phyloP scores from a whole-genome alignment of 73 alveolate genomes.

The Vitrella brassicaformis region DNA sequence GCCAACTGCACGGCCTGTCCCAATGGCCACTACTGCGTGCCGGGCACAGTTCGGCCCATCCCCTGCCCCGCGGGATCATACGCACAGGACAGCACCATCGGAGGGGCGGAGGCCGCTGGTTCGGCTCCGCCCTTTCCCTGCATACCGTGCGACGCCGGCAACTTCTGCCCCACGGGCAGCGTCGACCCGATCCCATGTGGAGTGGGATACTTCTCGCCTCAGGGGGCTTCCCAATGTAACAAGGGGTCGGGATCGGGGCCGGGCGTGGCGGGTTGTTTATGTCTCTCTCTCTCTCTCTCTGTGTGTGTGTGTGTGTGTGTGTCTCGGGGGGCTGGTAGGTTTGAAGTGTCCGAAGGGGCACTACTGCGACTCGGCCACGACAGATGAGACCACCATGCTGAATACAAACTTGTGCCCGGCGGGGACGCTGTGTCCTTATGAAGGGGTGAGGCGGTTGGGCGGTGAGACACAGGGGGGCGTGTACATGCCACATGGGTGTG shows the following conservation, averaged over 20 bases:
- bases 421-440: neutral
- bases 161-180: slow-evolving; percentile 42
- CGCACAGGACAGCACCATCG: slow-evolving; percentile 5
- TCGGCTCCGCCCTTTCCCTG: slow-evolving; percentile 32
- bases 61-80: slow-evolving; percentile 37
- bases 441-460: neutral
- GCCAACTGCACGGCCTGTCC: slow-evolving; percentile 44
- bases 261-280: too few relatives aligned
- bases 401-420: too few relatives aligned
- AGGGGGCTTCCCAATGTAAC: slow-evolving; percentile 20
- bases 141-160: slow-evolving; percentile 44
- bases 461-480: too few relatives aligned
- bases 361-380: neutral
- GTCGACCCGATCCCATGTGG: slow-evolving; percentile 42
- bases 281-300: too few relatives aligned
- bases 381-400: neutral
- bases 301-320: too few relatives aligned
- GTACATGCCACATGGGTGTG: neutral
- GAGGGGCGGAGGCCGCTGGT: slow-evolving; percentile 5
- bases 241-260: too few relatives aligned
- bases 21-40: slow-evolving; percentile 48
- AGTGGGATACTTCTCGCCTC: slow-evolving; percentile 55
- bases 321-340: too few relatives aligned
- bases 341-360: neutral
- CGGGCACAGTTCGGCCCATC: slow-evolving; percentile 36